phyloP scores from a whole-genome alignment of 169 alveolate genomes.

The Neospora caninum region DNA sequence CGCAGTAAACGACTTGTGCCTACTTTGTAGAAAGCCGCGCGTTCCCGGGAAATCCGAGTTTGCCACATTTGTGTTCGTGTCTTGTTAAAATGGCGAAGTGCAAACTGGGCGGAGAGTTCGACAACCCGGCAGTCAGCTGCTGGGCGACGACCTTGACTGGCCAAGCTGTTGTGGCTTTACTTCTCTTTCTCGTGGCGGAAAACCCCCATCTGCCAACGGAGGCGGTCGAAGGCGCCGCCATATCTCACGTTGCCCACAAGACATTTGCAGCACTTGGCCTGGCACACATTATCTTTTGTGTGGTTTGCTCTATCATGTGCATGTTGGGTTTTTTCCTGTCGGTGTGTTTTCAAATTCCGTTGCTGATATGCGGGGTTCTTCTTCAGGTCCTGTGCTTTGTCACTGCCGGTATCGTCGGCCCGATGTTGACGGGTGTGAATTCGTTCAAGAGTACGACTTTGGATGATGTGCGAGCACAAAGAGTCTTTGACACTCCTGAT shows the following conservation, averaged over 20 bases:
- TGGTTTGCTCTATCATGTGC: background rate
- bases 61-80: background rate
- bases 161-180: background rate
- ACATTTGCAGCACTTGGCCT: background rate
- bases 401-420: background rate
- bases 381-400: background rate
- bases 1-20: no score
- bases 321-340: background rate
- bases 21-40: no score
- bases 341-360: background rate
- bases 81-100: background rate
- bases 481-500: background rate
- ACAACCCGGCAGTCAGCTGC: background rate
- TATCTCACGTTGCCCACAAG: background rate
- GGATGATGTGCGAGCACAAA: background rate
- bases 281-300: background rate
- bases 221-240: background rate
- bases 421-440: background rate
- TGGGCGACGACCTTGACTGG: background rate
- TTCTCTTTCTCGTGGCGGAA: background rate
- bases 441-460: background rate
- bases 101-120: background rate
- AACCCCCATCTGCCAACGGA: background rate
- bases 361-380: background rate
- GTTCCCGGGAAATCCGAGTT: no score